A percentile compares a stretch with the other conserved stretches of the same genome.
These are phyloP conservation scores for Venturia oleaginea DNA, from an alignment of 2,329 filamentous ascomycete species.

Conservation along the genomic window DNA sequence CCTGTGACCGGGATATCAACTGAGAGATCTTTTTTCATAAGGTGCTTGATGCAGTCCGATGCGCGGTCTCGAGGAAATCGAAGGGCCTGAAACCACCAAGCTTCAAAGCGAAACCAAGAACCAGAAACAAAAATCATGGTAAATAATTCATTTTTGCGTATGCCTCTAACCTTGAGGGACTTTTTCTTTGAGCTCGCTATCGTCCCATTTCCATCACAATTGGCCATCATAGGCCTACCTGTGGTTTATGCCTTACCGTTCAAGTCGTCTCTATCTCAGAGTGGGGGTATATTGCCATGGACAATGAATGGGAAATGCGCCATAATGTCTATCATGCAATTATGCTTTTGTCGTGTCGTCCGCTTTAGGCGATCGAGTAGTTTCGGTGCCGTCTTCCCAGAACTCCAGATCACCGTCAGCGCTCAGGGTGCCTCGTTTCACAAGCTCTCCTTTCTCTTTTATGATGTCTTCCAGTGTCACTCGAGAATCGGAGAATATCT, in stretches of 20 bases:
- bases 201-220: neutral
- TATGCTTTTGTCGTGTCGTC: neutral
- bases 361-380: neutral
- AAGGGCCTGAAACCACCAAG: neutral
- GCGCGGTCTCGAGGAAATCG: neutral
- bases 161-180: neutral
- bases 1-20: neutral
- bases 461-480: conserved; percentile 71
- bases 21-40: neutral
- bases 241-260: neutral
- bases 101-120: neutral
- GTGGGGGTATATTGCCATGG: neutral
- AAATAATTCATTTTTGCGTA: neutral
- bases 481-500: conserved; percentile 62
- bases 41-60: neutral
- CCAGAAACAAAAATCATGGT: neutral
- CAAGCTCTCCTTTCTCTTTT: conserved; percentile 61
- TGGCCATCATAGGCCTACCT: neutral
- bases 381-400: conserved; percentile 47
- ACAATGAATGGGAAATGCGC: neutral
- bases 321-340: neutral
- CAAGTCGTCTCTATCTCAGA: neutral
- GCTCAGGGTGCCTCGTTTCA: conserved; percentile 62
- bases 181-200: neutral
- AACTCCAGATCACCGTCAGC: conserved; percentile 85